Evolutionary conservation across 331 rosid genomes (phyloP), one percentile per base, ranked within the genome.

Genomic region (Malus hybrid): DNA sequence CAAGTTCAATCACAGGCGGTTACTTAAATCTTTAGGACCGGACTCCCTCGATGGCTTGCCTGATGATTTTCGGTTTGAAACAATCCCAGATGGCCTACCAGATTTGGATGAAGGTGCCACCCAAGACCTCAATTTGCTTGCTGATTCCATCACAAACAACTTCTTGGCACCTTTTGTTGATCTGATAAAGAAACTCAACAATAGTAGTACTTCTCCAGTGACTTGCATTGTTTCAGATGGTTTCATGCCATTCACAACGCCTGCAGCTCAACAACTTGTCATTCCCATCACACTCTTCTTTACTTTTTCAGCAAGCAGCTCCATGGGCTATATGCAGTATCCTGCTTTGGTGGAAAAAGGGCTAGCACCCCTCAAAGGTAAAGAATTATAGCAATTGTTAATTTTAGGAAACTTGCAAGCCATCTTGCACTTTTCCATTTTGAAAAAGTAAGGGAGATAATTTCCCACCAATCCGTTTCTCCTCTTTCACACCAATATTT

Each of bases 21-120:
- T 39, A 0, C 46, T 71, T 22, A 58, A 58, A 29, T 56, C 75
- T 13, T 28, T 11, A 3, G 57, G 52, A 15, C 20, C 64, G 2
- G 53, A 63, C 5, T 34, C 67, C 10, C 53, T 75, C 3, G 32
- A 22, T 3, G 73, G 72, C 66, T 22, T 71, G 63, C 70, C 70
- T 11, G 56, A 24, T n/a, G 65, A 50, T n/a, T 78, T 78, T 34
- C 46, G 60, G 8, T 78, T 78, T 10, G 81, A 78, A 55, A 50
- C 81, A 1, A 81, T 81, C 32, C 74, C 77, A 7, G 84, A 81
- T 20, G 64, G 80, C 7, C 69, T 76, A 6, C 73, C 80, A 1
- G 61, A 29, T 22, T 30, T 44, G 0, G 65, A 72, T 30, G 29
- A 5, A 5, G 61, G 72, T 34, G 22, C 67, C 29, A 66, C 71